phyloP scores from a whole-genome alignment of 176 grass and related monocot species.

The Areca catechu region DNA sequence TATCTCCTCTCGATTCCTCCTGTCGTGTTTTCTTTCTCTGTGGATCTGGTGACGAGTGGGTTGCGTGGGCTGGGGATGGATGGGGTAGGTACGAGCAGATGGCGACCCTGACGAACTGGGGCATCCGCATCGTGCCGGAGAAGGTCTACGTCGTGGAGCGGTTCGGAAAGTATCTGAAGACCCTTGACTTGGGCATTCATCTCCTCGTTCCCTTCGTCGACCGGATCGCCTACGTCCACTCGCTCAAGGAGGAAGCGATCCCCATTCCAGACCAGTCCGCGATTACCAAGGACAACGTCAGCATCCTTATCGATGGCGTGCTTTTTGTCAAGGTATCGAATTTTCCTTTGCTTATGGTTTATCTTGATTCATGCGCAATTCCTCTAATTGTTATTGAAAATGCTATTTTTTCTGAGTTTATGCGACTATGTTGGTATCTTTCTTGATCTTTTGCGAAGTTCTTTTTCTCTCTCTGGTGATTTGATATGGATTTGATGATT shows the following conservation, averaged over 20 bases:
- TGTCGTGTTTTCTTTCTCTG: too few species aligned
- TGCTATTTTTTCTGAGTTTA: too few species aligned
- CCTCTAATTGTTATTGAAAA: too few species aligned
- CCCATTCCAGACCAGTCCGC: conserved; percentile 85
- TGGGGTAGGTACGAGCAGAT: conserved; percentile 34
- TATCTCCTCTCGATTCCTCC: neutral
- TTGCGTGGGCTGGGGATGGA: neutral
- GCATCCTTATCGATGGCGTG: conserved; percentile 78
- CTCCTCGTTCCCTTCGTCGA: conserved; percentile 63
- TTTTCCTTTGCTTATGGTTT: conserved; percentile 3
- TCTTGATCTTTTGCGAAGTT: neutral
- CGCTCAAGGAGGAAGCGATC: conserved; percentile 97
- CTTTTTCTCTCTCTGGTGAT: too few species aligned
- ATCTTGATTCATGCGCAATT: too few species aligned
- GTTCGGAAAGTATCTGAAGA: conserved; percentile 80
- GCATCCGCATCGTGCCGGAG: conserved; percentile 88
- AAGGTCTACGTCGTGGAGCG: conserved; percentile 77
- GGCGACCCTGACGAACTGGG: conserved; percentile 65
- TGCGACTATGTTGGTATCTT: neutral
- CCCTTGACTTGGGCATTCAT: conserved; percentile 78
- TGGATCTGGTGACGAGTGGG: too few species aligned
- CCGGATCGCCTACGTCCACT: conserved; percentile 85
- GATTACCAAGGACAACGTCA: conserved; percentile 95
- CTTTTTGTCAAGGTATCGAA: conserved; percentile 78
- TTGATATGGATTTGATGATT: too few species aligned